Conservation (phyloP, 2,329 filamentous ascomycete genomes). For the Xylariaceae sp. region DNA sequence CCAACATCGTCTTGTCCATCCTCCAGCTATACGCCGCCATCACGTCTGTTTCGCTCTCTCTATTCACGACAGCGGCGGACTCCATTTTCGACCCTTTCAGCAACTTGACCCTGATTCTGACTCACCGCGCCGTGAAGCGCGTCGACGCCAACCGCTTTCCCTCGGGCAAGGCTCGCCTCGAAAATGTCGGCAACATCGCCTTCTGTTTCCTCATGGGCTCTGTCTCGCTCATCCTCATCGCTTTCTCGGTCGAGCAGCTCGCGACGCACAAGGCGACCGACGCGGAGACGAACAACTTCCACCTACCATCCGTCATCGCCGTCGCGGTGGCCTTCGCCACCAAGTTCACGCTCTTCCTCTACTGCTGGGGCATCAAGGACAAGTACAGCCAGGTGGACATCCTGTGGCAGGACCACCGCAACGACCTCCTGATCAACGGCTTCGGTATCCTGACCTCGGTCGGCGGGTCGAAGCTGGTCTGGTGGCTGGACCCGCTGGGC, state of each 20-base stretch:
- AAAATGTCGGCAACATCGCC: conserved; percentile 91
- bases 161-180: conserved; percentile 86
- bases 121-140: conserved; percentile 78
- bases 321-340: conserved; percentile 79
- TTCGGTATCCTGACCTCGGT: conserved; percentile 87
- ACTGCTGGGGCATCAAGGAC: conserved; percentile 87
- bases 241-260: conserved; percentile 74
- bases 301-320: conserved; percentile 78
- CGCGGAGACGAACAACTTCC: conserved; percentile 58
- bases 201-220: conserved; percentile 96
- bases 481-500: conserved; percentile 94
- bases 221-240: conserved; percentile 87
- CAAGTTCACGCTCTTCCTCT: conserved; percentile 78
- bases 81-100: conserved; percentile 88
- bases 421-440: conserved; percentile 94
- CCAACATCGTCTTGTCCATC: conserved; percentile 71
- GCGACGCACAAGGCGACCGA: conserved; percentile 38
- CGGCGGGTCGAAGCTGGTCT: conserved; percentile 79
- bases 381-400: conserved; percentile 89
- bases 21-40: conserved; percentile 88
- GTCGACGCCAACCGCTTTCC: conserved; percentile 86
- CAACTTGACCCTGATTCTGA: conserved; percentile 81
- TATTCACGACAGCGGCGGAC: conserved; percentile 97
- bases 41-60: conserved; percentile 81
- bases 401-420: conserved; percentile 94